These are phyloP conservation scores for Helianthus tuberosus DNA, from an alignment of 129 eudicot species.

Conservation along the genomic window DNA sequence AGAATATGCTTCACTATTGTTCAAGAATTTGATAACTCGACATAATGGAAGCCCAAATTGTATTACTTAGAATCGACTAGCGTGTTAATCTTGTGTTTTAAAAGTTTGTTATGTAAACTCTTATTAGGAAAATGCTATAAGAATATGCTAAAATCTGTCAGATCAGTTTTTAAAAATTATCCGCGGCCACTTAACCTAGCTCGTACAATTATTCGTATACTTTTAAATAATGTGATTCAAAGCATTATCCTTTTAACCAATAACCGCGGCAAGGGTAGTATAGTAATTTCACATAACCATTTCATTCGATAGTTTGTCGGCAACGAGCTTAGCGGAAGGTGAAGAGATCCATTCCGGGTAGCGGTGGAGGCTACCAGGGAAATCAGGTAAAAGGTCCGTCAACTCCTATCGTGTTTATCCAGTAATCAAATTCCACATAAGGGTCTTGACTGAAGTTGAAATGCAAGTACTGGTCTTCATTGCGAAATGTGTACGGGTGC, in stretches of 20 bases:
- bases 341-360: constrained; percentile 74
- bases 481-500: constrained; percentile 92
- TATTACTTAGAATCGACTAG: constrained; percentile 5
- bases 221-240: no score
- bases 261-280: constrained; percentile 3
- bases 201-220: no score
- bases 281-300: constrained; percentile 12
- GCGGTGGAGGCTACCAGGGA: constrained; percentile 74
- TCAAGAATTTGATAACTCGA: no score
- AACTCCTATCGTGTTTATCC: constrained; percentile 74
- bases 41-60: background rate
- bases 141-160: background rate
- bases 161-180: no score
- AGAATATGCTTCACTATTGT: background rate
- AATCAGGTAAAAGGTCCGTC: constrained; percentile 89
- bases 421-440: constrained; percentile 73
- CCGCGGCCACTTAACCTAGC: no score
- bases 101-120: background rate
- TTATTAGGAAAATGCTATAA: background rate
- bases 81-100: background rate
- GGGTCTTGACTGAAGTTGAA: constrained; percentile 84
- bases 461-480: constrained; percentile 72
- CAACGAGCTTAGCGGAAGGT: constrained; percentile 40
- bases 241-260: no score
- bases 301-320: constrained; percentile 28